phyloP scores from a whole-genome alignment of 2,329 filamentous ascomycete genomes.

The Pyricularia sp. region DNA sequence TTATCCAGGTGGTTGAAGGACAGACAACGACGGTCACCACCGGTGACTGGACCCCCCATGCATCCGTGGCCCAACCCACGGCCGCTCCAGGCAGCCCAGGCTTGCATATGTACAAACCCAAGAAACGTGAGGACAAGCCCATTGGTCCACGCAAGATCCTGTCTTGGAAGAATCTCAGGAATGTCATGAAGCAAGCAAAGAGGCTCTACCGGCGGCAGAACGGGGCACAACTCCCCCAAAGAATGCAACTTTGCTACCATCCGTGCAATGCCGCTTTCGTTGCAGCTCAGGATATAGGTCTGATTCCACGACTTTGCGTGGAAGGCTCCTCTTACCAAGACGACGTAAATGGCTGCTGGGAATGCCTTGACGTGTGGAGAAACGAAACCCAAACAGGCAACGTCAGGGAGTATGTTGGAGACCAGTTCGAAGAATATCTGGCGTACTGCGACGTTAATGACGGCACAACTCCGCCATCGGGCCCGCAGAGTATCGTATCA shows the following conservation, averaged over 20 bases:
- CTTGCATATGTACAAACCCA: constrained; percentile 7
- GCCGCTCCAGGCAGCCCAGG: constrained; percentile 9
- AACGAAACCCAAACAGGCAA: constrained; percentile 16
- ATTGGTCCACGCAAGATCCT: neutral
- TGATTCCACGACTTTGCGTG: constrained; percentile 34
- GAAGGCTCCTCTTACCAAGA: constrained; percentile 29
- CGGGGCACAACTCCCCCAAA: neutral
- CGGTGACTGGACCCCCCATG: constrained; percentile 46
- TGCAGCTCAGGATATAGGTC: constrained; percentile 38
- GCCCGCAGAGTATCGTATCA: constrained; percentile 4
- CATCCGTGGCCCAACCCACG: constrained; percentile 26
- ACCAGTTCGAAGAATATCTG: constrained; percentile 33
- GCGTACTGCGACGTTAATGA: constrained; percentile 28
- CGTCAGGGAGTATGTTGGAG: constrained; percentile 22
- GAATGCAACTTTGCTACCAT: constrained; percentile 37
- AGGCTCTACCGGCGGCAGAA: neutral
- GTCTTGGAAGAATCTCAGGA: neutral
- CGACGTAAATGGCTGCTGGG: constrained; percentile 26
- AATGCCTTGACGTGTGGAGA: constrained; percentile 27
- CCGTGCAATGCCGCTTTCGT: constrained; percentile 40
- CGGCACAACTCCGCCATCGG: neutral
- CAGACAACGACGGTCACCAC: constrained; percentile 37
- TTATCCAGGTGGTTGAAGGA: constrained; percentile 25
- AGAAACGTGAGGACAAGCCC: constrained; percentile 9
- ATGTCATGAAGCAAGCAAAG: constrained; percentile 10